These are phyloP conservation scores for Golubevia sp. DNA, from an alignment of 1,284 basidiomycete species.

Conservation along the genomic window DNA sequence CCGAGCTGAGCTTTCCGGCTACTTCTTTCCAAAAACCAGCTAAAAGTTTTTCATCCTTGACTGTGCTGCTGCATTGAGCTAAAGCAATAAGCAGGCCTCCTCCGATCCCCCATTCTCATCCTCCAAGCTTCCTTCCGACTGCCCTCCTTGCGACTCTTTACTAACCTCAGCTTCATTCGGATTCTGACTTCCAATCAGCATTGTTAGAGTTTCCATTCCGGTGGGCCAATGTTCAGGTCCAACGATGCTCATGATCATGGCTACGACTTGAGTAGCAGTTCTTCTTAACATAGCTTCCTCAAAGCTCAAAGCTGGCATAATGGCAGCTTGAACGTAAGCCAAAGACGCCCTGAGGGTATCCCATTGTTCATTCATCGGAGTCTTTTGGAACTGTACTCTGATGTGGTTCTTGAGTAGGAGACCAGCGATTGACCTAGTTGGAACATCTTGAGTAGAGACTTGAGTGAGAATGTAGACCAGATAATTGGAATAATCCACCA, in stretches of 20 bases:
- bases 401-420: no score
- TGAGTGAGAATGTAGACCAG: no score
- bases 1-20: neutral
- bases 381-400: no score
- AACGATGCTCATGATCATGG: constrained; percentile 53
- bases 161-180: constrained; percentile 41
- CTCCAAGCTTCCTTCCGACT: no score
- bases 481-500: no score
- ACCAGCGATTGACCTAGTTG: no score
- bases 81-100: constrained; percentile 70
- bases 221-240: constrained; percentile 52
- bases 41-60: constrained; percentile 79
- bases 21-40: neutral
- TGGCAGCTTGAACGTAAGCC: constrained; percentile 52
- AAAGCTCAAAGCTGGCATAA: constrained; percentile 50
- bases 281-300: constrained; percentile 54
- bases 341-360: constrained; percentile 10
- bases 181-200: constrained; percentile 42
- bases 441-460: no score
- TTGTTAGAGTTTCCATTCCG: constrained; percentile 45
- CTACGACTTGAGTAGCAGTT: constrained; percentile 56
- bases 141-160: no score
- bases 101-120: neutral
- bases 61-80: constrained; percentile 74
- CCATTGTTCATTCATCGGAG: no score